Percentiles rank a stretch among this genome's conserved stretches.
These are phyloP conservation scores for Hygrocybe coccinea DNA, from an alignment of 768 basidiomycete species.

Conservation along the genomic window DNA sequence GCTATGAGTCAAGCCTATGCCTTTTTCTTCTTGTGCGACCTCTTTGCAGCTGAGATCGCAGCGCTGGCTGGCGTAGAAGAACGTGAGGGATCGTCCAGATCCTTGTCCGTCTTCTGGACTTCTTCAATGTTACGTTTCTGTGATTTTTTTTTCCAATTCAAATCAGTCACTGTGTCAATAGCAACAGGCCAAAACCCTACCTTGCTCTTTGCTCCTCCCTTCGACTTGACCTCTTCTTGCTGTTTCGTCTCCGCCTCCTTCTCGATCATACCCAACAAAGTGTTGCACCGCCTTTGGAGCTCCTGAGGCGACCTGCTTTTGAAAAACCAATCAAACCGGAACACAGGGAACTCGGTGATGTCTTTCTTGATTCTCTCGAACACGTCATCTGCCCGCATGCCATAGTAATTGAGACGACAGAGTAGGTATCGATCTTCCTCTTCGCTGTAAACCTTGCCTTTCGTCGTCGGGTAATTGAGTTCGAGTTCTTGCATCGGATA, in stretches of 20 bases:
- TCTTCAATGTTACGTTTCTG: slow-evolving; percentile 75
- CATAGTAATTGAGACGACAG: slow-evolving; percentile 84
- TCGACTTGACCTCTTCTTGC: slow-evolving; percentile 63
- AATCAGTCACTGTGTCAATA: background rate
- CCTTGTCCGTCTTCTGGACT: slow-evolving; percentile 43
- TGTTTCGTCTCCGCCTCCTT: slow-evolving; percentile 77
- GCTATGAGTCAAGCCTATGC: slow-evolving; percentile 30
- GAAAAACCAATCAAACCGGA: slow-evolving; percentile 98
- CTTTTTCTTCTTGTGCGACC: slow-evolving; percentile 66
- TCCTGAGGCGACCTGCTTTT: slow-evolving; percentile 90
- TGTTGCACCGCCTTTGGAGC: slow-evolving; percentile 81
- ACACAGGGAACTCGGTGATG: slow-evolving; percentile 93
- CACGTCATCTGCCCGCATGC: slow-evolving; percentile 82
- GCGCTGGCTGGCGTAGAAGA: slow-evolving; percentile 56
- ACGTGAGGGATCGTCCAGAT: slow-evolving; percentile 44
- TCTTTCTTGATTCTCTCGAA: slow-evolving; percentile 96
- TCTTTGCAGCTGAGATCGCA: slow-evolving; percentile 46
- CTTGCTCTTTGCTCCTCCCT: slow-evolving; percentile 57
- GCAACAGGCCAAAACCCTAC: slow-evolving; percentile 28
- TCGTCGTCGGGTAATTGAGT: slow-evolving; percentile 90
- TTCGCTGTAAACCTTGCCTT: slow-evolving; percentile 94
- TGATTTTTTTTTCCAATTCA: background rate
- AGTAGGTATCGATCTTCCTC: slow-evolving; percentile 96
- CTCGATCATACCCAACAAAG: slow-evolving; percentile 83
- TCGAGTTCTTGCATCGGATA: slow-evolving; percentile 98